Evolutionary conservation across 2,329 filamentous ascomycete genomes (phyloP).

Genomic region (Onygenales sp.): DNA sequence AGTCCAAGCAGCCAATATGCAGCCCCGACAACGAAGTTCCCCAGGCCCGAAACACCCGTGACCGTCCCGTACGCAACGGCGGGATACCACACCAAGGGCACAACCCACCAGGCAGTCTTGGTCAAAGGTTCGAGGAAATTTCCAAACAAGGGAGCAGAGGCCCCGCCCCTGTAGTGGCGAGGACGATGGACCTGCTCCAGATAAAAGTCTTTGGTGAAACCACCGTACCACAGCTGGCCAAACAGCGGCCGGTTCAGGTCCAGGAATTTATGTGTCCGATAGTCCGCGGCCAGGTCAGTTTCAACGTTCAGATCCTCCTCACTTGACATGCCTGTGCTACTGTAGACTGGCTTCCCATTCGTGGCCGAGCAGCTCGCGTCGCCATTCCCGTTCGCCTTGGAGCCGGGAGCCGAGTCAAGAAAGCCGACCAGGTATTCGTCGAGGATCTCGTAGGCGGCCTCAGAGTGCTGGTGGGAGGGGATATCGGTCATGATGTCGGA

Average conservation of each 20-base stretch:
- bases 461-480: constrained; percentile 74
- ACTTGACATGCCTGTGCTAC: constrained; percentile 73
- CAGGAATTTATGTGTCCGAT: constrained; percentile 85
- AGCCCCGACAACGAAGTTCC: constrained; percentile 37
- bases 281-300: constrained; percentile 68
- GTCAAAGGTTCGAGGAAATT: constrained; percentile 98
- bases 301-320: constrained; percentile 81
- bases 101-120: constrained; percentile 88
- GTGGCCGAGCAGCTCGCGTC: constrained; percentile 17
- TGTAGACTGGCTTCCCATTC: constrained; percentile 32
- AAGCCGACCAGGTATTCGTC: constrained; percentile 82
- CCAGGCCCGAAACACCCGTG: constrained; percentile 54
- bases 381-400: constrained; percentile 37
- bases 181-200: constrained; percentile 92
- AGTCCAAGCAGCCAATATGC: constrained; percentile 63
- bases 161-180: constrained; percentile 87
- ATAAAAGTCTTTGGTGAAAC: constrained; percentile 93
- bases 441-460: constrained; percentile 90
- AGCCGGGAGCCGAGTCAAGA: constrained; percentile 51
- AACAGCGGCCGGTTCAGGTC: constrained; percentile 79
- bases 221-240: constrained; percentile 76
- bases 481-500: constrained; percentile 72
- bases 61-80: constrained; percentile 62
- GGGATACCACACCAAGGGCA: constrained; percentile 81
- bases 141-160: constrained; percentile 86